Evolutionary conservation across 78 protist genomes (phyloP).

Genomic region (Cavenderia fasciculata): DNA sequence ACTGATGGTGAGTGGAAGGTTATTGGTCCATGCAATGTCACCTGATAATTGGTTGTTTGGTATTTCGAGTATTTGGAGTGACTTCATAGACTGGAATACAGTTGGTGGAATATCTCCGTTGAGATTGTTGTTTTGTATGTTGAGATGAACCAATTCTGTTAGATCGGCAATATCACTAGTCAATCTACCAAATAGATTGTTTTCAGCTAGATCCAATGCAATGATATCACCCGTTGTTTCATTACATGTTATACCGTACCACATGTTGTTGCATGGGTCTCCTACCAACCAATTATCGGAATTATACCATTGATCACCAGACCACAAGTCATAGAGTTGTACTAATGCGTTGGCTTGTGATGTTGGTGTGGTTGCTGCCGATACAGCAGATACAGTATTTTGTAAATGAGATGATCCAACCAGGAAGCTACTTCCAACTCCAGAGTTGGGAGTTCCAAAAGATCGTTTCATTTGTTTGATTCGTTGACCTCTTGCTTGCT

Average conservation of each 20-base stretch:
- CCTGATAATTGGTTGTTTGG: slow-evolving; percentile 8
- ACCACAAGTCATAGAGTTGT: background rate
- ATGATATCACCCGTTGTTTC: background rate
- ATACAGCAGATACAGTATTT: too few species aligned
- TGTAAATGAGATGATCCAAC: too few species aligned
- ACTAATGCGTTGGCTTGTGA: slow-evolving; percentile 12
- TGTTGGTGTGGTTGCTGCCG: too few species aligned
- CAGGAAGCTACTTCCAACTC: too few species aligned
- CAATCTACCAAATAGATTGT: background rate
- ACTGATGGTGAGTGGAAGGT: slow-evolving; percentile 1
- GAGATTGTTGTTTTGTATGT: background rate
- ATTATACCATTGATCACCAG: slow-evolving; percentile 1
- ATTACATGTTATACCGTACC: slow-evolving; percentile 44
- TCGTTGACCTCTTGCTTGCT: too few species aligned
- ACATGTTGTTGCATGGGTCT: slow-evolving; percentile 49
- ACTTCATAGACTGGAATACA: background rate
- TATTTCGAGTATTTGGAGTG: background rate
- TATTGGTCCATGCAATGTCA: slow-evolving; percentile 9
- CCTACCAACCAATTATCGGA: slow-evolving; percentile 13
- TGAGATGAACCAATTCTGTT: background rate
- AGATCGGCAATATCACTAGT: background rate
- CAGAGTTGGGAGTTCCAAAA: too few species aligned
- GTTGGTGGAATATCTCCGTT: background rate
- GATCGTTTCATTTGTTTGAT: too few species aligned
- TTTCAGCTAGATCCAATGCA: background rate